These are phyloP conservation scores for Diplodia corticola DNA, from an alignment of 2,329 filamentous ascomycete genomes.

Conservation along the genomic window DNA sequence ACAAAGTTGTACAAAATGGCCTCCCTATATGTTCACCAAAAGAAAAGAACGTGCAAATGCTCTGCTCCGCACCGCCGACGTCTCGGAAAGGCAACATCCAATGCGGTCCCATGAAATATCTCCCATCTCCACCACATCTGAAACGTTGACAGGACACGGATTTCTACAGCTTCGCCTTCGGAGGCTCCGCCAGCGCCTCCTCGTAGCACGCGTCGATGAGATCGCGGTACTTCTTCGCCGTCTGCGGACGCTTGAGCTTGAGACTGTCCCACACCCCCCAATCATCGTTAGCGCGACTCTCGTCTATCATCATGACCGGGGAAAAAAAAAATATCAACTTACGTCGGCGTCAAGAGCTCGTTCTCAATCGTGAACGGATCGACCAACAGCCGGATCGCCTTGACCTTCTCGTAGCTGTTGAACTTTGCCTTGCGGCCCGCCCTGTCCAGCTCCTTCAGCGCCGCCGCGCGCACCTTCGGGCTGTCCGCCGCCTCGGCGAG, in stretches of 20 bases:
- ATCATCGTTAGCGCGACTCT: constrained; percentile 27
- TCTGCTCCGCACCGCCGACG: no score
- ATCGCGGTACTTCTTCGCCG: constrained; percentile 61
- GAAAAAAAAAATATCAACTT: constrained; percentile 47
- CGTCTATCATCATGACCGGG: not conserved
- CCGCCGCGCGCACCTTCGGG: constrained; percentile 69
- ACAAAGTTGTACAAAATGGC: not conserved
- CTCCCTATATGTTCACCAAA: not conserved
- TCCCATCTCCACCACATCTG: not conserved
- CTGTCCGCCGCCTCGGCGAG: constrained; percentile 68
- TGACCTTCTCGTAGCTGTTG: constrained; percentile 84
- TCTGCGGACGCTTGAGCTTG: constrained; percentile 70
- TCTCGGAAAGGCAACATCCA: not conserved
- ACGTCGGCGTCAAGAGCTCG: constrained; percentile 84
- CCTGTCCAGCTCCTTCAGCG: constrained; percentile 74
- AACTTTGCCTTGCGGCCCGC: constrained; percentile 84
- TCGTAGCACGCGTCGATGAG: constrained; percentile 63
- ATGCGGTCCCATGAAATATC: not conserved
- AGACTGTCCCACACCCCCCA: constrained; percentile 54
- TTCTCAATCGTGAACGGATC: constrained; percentile 96
- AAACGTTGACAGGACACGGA: not conserved
- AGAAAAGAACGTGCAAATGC: not conserved
- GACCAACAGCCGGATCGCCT: constrained; percentile 70
- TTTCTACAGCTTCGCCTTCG: constrained; percentile 51
- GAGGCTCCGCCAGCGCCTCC: constrained; percentile 49